Evolutionary conservation across 2,329 filamentous ascomycete genomes (phyloP).

Genomic region (Pestalotiopsis sp.): DNA sequence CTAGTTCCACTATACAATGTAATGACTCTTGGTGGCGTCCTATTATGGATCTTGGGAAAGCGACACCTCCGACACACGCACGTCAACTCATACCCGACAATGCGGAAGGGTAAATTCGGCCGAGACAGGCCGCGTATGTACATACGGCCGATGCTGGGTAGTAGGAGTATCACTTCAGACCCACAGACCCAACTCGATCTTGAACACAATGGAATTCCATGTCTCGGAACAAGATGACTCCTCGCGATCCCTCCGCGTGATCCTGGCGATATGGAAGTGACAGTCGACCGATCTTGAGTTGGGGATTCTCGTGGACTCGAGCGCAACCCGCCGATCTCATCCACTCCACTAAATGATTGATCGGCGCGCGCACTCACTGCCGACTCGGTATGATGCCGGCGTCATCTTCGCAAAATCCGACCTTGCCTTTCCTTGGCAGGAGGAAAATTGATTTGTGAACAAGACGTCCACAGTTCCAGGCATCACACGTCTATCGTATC

Average conservation of each 20-base stretch:
- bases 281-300: background rate
- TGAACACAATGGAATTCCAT: background rate
- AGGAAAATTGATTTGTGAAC: too few species aligned
- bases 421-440: too few species aligned
- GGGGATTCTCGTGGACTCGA: background rate
- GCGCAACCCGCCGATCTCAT: background rate
- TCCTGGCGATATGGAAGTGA: background rate
- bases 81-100: background rate
- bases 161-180: background rate
- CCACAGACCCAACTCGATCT: background rate
- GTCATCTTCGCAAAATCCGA: background rate
- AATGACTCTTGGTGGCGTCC: background rate
- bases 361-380: background rate
- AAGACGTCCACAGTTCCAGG: too few species aligned
- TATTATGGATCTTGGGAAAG: background rate
- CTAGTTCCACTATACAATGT: constrained; percentile 16
- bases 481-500: background rate
- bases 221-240: background rate
- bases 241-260: too few species aligned
- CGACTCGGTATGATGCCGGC: background rate
- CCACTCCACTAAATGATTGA: background rate
- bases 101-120: background rate
- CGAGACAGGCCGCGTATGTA: background rate
- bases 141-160: background rate
- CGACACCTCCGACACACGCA: background rate